phyloP scores from a whole-genome alignment of 169 alveolate species.

The Cystoisospora suis region DNA sequence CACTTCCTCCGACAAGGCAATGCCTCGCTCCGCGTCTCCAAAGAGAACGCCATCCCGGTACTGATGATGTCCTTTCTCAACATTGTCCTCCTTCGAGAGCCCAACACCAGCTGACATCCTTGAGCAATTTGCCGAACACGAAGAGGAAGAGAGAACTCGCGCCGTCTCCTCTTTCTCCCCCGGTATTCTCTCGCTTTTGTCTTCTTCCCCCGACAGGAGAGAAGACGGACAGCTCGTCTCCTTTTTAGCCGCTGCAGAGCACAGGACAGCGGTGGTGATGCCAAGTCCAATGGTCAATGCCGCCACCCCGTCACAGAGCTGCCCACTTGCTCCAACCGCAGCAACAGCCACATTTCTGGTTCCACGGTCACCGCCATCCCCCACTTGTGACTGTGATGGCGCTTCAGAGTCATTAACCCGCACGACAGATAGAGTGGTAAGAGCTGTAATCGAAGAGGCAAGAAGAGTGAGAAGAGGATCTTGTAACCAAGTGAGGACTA shows the following conservation, averaged over 20 bases:
- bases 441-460: conserved; percentile 28
- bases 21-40: no score
- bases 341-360: conserved; percentile 36
- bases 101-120: no score
- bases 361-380: not conserved
- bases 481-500: conserved; percentile 42
- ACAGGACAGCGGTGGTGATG: not conserved
- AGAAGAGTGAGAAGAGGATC: conserved; percentile 41
- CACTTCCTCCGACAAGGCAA: no score
- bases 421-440: not conserved
- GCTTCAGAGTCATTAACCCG: not conserved
- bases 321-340: conserved; percentile 28
- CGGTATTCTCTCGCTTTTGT: no score
- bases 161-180: no score
- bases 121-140: no score
- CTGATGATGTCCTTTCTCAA: no score
- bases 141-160: no score
- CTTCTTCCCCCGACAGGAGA: no score
- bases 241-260: not conserved
- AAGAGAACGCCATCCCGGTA: no score
- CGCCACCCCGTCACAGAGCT: conserved; percentile 22
- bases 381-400: no score
- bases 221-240: not conserved
- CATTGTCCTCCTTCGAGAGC: no score
- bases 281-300: conserved; percentile 17